Base-by-base conservation (phyloP, 2,329 filamentous ascomycete species). In the Sporothrix inflata region DNA sequence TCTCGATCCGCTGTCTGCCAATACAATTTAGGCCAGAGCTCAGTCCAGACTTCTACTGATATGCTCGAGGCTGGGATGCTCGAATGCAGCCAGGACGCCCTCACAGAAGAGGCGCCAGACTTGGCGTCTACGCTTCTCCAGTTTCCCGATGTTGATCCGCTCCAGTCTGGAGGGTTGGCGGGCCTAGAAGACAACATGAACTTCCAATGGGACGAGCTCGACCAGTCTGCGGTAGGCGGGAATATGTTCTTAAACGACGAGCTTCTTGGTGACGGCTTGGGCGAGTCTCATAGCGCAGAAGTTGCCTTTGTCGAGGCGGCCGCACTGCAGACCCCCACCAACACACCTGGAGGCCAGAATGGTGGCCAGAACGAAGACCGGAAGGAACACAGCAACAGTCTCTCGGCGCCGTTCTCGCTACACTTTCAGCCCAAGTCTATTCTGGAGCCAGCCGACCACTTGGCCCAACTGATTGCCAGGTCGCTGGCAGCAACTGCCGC, bases 351-450 rank as follows among this genome's bases (percentile, higher is more conserved):
- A 30, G 16, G 53, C 27, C 53, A 34, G 24, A 34, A 5, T 7
- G 53, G 27, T 5, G 24, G 19, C 14, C 53, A 57, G 53, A 30
- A 19, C 3, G 14, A 30, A 57, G 12, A 34, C 14, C 27, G 14
- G 53, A 30, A 34, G 53, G 53, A 27, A 34, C 24, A 57, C 24
- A 57, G 27, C 53, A 57, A 34, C 53, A 57, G 53, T 7, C 34
- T 57, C 24, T 57, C 53, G 12, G 53, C 53, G 19, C 53, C 53
- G 14, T 57, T 57, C 53, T 57, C 53, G 53, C 53, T 57, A 6
- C 12, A 34, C 53, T 19, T 66, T 21, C 61, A 66, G 14, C 38
- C 61, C 19, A 66, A 66, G 61, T 66, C 61, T 6, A 66, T 66
- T 30, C 24, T 66, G 11, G 40, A 66, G 61, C 61, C 61, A 4